These are phyloP conservation scores for Trypanosoma cruzi DNA, from an alignment of 208 protist genomes.

Conservation along the genomic window DNA sequence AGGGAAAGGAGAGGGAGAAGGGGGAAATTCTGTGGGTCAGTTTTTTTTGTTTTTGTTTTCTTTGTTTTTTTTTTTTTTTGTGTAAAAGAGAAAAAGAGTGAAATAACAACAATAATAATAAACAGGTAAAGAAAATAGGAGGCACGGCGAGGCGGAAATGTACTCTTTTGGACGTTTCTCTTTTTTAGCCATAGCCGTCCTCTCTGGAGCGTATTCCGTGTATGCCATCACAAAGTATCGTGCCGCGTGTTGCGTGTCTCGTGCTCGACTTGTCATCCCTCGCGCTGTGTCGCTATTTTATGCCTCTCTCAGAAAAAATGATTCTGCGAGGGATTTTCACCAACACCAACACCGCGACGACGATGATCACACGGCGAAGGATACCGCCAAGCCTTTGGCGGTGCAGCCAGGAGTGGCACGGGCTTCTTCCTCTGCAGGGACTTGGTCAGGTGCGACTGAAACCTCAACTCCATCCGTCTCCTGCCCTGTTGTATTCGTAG, in stretches of 20 bases:
- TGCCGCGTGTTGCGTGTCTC: constrained; percentile 3
- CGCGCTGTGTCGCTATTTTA: constrained; percentile 12
- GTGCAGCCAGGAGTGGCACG: neutral
- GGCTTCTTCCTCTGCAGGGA: neutral
- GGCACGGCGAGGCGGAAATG: neutral
- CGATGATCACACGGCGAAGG: neutral
- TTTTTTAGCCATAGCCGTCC: constrained; percentile 4
- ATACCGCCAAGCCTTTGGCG: neutral
- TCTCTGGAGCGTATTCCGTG: constrained; percentile 12
- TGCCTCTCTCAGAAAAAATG: neutral
- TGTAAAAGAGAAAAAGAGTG: no score
- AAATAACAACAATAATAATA: neutral
- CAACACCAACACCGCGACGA: no score
- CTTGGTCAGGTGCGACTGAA: neutral
- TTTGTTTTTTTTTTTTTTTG: neutral
- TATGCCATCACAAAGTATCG: constrained; percentile 19
- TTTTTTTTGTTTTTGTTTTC: constrained; percentile 12
- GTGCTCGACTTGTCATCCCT: constrained; percentile 12
- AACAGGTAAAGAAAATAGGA: neutral
- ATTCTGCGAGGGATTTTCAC: neutral
- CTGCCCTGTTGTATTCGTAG: constrained; percentile 22
- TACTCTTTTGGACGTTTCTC: constrained; percentile 7
- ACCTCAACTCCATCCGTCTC: neutral
- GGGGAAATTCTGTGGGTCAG: no score
- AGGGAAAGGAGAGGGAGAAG: neutral